phyloP scores from a whole-genome alignment of 2,329 filamentous ascomycete species.

The Mollisiaceae sp. region DNA sequence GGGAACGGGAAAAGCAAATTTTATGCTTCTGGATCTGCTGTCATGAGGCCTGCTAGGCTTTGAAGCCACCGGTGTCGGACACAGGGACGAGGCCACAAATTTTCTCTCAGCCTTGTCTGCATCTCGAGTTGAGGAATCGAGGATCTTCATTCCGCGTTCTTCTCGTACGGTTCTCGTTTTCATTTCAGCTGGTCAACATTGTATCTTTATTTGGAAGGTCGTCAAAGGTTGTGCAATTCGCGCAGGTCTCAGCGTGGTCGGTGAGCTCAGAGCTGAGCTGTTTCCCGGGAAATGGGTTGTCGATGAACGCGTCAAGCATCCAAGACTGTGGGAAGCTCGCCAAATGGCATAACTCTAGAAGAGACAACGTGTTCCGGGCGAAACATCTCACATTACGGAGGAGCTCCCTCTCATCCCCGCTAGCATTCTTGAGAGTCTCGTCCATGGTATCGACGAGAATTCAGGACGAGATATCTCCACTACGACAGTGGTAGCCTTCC shows the following conservation, averaged over 20 bases:
- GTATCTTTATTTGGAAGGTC: background rate
- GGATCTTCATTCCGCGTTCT: conserved; percentile 4
- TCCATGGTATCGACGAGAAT: too few relatives aligned
- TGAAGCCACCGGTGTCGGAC: conserved; percentile 15
- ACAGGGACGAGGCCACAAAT: conserved; percentile 11
- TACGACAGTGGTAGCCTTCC: too few relatives aligned
- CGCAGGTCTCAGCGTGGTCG: conserved; percentile 7
- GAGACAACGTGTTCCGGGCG: background rate
- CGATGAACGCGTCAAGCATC: background rate
- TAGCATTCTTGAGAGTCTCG: background rate
- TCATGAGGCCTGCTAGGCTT: background rate
- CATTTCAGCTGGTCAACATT: background rate
- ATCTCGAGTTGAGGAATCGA: background rate
- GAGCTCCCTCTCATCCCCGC: background rate
- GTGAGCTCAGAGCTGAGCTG: background rate
- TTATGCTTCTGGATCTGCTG: background rate
- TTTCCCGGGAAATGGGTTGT: background rate
- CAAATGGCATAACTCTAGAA: background rate
- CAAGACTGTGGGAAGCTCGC: background rate
- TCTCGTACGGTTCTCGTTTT: background rate
- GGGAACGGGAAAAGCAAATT: conserved; percentile 18
- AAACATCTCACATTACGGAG: background rate
- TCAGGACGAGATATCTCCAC: too few relatives aligned
- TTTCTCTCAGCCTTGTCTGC: conserved; percentile 16
- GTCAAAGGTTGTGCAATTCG: background rate